Evolutionary conservation across 345 rosid species (phyloP), one percentile per base, ranked within the genome.

Genomic region (Eutrema heterophyllum): DNA sequence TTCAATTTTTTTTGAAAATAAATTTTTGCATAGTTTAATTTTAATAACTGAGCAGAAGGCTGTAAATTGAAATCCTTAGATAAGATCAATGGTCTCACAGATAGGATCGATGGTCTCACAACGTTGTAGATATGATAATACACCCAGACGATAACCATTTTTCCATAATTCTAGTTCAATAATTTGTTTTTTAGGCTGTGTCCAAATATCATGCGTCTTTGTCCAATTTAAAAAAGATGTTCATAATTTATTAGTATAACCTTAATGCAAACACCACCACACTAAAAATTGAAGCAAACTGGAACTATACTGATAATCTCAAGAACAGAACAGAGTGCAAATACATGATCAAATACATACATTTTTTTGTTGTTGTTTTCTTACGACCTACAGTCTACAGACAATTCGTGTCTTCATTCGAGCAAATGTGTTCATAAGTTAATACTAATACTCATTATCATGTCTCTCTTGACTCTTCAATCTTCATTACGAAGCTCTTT

Each of bases 401-500:
- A 68, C 59, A 61, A 27, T 12, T 16, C 4, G 38, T 36, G 35
- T 67, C 67, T 60, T 73, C 39, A 39, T 5, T 21, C 32, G 52
- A 60, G 62, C 43, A 75, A 58, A 51, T 32, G 32, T 68, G 40
- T 61, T 69, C 29, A 44, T 76, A 69, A 69, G 46, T 30, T 3
- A 30, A 51, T 59, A 68, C 51, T 57, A 74, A 60, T 35, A 67
- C 55, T 67, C 73, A 40, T 67, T 38, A 27, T 56, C 66, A 73
- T 58, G 72, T 67, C 61, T 74, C 78, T 75, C 68, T 72, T 39
- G 38, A 39, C 61, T 49, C 35, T 66, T 53, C 55, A 51, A 24
- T 21, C 32, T 3, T 58, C 29, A 18, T 41, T 27, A 68, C 52
- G 11, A 41, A 68, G 15, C 49, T 41, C 63, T 49, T 33, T 75